phyloP scores from a whole-genome alignment of 2,329 filamentous ascomycete species.

The Ophiocordyceps camponoti-rufipedis region DNA sequence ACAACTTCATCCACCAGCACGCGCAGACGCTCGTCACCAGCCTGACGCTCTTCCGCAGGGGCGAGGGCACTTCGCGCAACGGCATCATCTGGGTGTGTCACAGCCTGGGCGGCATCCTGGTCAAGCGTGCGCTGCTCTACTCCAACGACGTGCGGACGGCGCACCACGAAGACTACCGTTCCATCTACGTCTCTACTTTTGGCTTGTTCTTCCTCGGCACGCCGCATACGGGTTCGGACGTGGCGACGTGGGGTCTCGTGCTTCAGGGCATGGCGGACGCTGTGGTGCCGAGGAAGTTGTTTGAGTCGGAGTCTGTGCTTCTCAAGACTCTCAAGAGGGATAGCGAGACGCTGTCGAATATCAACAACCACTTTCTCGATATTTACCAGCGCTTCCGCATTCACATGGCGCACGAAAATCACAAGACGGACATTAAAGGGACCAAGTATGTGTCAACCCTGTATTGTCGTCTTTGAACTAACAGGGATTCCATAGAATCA shows the following conservation, averaged over 20 bases:
- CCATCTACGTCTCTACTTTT: constrained; percentile 57
- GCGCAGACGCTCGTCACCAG: constrained; percentile 49
- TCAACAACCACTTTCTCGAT: constrained; percentile 55
- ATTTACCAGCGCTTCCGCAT: constrained; percentile 54
- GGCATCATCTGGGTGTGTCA: constrained; percentile 65
- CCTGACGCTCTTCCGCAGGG: constrained; percentile 43
- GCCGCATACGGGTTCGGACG: constrained; percentile 51
- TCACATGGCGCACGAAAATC: constrained; percentile 61
- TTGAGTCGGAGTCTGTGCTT: constrained; percentile 49
- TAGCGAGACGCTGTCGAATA: constrained; percentile 56
- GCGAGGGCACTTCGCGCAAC: constrained; percentile 34
- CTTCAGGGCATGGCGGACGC: constrained; percentile 50
- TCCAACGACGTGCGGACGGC: constrained; percentile 41
- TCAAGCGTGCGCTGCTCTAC: constrained; percentile 52
- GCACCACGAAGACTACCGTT: constrained; percentile 44
- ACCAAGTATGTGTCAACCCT: constrained; percentile 25
- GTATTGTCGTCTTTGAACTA: neutral
- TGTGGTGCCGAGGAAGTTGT: constrained; percentile 44
- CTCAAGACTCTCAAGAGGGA: constrained; percentile 54
- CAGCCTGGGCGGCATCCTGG: constrained; percentile 53
- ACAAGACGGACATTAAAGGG: constrained; percentile 50
- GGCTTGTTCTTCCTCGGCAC: constrained; percentile 63
- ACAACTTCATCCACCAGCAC: constrained; percentile 52
- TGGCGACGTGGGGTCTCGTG: constrained; percentile 48
- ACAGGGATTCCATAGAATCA: constrained; percentile 13